phyloP scores from a whole-genome alignment of 306 rosid species.

The Styphnolobium japonicum region DNA sequence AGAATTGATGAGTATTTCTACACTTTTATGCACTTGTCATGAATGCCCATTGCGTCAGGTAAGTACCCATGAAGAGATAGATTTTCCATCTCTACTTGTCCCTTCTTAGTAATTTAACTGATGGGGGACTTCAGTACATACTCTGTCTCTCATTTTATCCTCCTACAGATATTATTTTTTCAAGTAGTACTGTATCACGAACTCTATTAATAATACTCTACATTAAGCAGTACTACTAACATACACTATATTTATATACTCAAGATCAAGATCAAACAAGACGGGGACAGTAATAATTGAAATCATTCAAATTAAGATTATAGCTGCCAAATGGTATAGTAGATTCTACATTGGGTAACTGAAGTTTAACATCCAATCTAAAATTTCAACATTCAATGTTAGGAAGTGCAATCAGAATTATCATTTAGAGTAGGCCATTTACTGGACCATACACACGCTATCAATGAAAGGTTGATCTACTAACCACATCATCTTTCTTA shows the following conservation, averaged over 20 bases:
- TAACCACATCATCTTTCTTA: background rate
- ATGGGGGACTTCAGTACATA: background rate
- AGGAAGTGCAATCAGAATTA: background rate
- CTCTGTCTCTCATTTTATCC: background rate
- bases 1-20: conserved; percentile 13
- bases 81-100: conserved; percentile 16
- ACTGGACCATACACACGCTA: conserved; percentile 13
- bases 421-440: conserved; percentile 20
- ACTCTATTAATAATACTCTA: background rate
- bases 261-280: background rate
- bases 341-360: background rate
- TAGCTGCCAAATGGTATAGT: background rate
- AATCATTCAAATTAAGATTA: background rate
- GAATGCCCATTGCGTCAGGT: background rate
- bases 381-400: background rate
- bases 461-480: background rate
- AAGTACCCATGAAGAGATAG: background rate
- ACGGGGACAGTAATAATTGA: background rate
- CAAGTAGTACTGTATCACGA: background rate
- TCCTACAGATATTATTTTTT: background rate
- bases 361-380: background rate
- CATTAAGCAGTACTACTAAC: background rate
- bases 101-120: conserved; percentile 28
- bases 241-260: background rate
- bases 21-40: conserved; percentile 21